Evolutionary conservation across 2,329 filamentous ascomycete species (phyloP).

Genomic region (Paracorniculantispora psalliotae): DNA sequence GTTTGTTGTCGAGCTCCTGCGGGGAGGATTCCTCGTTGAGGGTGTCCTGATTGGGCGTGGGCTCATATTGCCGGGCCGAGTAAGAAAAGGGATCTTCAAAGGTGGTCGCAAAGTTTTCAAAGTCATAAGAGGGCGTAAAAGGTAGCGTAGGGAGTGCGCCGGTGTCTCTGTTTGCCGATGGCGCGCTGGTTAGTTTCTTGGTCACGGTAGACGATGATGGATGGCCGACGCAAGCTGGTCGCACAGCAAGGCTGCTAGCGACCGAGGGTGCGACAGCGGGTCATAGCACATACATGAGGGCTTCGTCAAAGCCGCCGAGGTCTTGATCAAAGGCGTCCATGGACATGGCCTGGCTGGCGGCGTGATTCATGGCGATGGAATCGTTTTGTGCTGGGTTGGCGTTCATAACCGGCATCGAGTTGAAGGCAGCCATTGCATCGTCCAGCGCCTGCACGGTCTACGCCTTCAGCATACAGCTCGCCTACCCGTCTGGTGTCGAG

Average conservation of each 20-base stretch:
- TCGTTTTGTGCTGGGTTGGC: conserved; percentile 41
- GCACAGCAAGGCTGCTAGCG: neutral
- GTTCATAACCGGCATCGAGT: conserved; percentile 49
- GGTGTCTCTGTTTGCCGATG: conserved; percentile 25
- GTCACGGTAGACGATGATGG: neutral
- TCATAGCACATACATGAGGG: conserved; percentile 43
- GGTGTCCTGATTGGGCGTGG: conserved; percentile 38
- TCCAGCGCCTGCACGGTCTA: conserved; percentile 27
- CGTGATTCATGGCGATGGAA: conserved; percentile 41
- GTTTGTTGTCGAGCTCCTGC: conserved; percentile 60
- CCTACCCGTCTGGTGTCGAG: neutral
- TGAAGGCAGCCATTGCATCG: conserved; percentile 55
- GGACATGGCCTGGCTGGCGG: conserved; percentile 32
- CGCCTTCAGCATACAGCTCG: conserved; percentile 22
- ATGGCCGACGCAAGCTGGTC: neutral
- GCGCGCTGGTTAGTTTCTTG: neutral
- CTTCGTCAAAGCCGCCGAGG: conserved; percentile 50
- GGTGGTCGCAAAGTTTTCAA: conserved; percentile 55
- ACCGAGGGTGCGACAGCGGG: neutral
- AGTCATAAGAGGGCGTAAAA: conserved; percentile 57
- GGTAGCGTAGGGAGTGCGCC: conserved; percentile 35
- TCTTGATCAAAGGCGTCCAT: conserved; percentile 51
- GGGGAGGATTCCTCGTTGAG: conserved; percentile 45
- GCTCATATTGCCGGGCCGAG: conserved; percentile 44
- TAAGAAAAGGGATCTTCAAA: conserved; percentile 64